Percentiles rank a stretch among this genome's conserved stretches.
Evolutionary conservation across 2,329 filamentous ascomycete genomes (phyloP).

Genomic region (Clonostachys rhizophaga): DNA sequence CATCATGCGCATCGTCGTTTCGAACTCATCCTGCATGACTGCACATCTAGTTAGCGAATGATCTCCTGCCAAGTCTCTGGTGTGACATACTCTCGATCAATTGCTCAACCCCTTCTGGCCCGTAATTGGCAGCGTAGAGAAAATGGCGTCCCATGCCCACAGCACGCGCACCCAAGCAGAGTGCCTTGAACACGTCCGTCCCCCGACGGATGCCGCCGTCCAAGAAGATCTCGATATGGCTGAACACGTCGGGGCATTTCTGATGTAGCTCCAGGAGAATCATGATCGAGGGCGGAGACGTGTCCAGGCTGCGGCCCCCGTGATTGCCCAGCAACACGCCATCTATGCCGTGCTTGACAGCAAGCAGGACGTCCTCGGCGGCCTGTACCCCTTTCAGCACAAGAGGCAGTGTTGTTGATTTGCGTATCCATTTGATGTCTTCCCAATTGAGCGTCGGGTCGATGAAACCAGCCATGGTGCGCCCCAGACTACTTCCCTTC

Average conservation of each 20-base stretch:
- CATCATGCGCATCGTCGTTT: conserved; percentile 1
- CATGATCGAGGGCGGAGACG: conserved; percentile 3
- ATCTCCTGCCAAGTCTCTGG: neutral
- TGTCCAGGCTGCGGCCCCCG: conserved; percentile 54
- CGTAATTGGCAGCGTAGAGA: conserved; percentile 57
- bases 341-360: conserved; percentile 55
- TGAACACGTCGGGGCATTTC: conserved; percentile 56
- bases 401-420: conserved; percentile 32
- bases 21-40: conserved; percentile 1
- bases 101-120: conserved; percentile 48
- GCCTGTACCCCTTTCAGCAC: conserved; percentile 19
- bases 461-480: conserved; percentile 52
- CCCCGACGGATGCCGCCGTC: conserved; percentile 64
- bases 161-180: conserved; percentile 60
- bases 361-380: conserved; percentile 22
- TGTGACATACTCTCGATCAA: conserved; percentile 40
- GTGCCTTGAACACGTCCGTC: conserved; percentile 62
- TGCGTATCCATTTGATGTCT: conserved; percentile 59
- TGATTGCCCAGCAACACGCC: conserved; percentile 69
- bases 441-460: conserved; percentile 56
- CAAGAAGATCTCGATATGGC: conserved; percentile 52
- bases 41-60: neutral
- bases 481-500: conserved; percentile 48
- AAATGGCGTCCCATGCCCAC: conserved; percentile 60
- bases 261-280: conserved; percentile 55